Evolutionary conservation across 495 filamentous ascomycete genomes (phyloP), one percentile per base, ranked within the genome.

Genomic region (Evernia prunastri): DNA sequence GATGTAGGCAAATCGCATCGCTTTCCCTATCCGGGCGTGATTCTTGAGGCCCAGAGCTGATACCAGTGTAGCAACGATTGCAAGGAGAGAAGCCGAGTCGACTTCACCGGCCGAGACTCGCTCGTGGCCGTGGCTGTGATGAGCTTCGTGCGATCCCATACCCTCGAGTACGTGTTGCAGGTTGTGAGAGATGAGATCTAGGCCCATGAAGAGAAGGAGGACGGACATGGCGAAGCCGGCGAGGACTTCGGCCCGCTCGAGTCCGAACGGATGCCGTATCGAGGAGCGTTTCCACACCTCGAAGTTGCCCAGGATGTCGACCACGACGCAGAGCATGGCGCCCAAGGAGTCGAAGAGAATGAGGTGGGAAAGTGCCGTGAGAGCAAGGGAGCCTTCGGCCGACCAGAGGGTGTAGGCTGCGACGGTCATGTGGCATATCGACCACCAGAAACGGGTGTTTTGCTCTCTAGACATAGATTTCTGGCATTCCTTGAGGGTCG

Each of bases 191-290:
- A 98, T 87, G 45, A 97, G 83, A 70, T 98, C 94, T 69, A 98
- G 85, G 27, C 93, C 92, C 85, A 96, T 96, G 73, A 98, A 98
- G 36, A 96, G 82, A 12, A 98, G 84, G 54, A 96, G 87, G 20
- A 98, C 87, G 63, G 90, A 92, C 88, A 97, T 92, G 39, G 91
- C 94, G 64, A 98, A 97, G n/a, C 94, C 94, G 54, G 91, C 92
- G 4, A 98, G 80, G 1, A 98, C 92, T 71, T 98, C 94, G 53
- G 90, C 89, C 49, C 94, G 85, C 72, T 96, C 90, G 12, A 97
- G 80, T 23, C 89, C 94, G 72, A 98, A 98, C 8, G 94, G 95
- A 75, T 97, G 92, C 5, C 90, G 86, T 64, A 98, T 89, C 66
- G 86, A 92, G 59, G 89, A 92, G 47, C 94, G 84, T 63, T 90